phyloP scores from a whole-genome alignment of 495 filamentous ascomycete genomes.

The Penicillium fimorum region DNA sequence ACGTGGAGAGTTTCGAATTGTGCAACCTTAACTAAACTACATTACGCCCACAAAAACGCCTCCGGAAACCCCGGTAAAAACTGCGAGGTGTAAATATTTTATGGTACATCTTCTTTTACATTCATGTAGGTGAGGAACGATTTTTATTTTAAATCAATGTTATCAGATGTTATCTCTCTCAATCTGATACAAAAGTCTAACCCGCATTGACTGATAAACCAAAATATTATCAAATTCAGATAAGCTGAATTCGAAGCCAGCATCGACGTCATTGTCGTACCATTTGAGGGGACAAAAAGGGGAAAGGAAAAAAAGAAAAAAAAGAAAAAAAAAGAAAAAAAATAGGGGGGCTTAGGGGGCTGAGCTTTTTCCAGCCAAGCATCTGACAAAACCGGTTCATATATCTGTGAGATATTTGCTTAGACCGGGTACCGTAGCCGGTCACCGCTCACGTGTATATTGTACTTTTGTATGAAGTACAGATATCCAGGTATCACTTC shows the following conservation, averaged over 20 bases:
- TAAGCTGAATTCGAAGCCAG: not conserved
- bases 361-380: not conserved
- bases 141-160: not conserved
- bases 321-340: not conserved
- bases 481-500: not conserved
- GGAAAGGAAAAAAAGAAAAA: not conserved
- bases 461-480: not conserved
- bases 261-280: not conserved
- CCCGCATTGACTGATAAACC: not conserved
- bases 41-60: not conserved
- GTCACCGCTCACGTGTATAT: not conserved
- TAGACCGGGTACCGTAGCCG: not conserved
- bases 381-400: not conserved
- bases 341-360: not conserved
- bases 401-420: not conserved
- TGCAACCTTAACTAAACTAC: conserved; percentile 3
- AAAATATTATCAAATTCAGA: not conserved
- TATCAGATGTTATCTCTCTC: not conserved
- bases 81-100: no score
- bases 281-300: not conserved
- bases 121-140: no score
- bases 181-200: not conserved
- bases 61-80: no score
- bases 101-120: no score
- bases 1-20: not conserved